Evolutionary conservation across 768 basidiomycete genomes (phyloP), one percentile per base, ranked within the genome.

Genomic region (Lepiota brunneoincarnata): DNA sequence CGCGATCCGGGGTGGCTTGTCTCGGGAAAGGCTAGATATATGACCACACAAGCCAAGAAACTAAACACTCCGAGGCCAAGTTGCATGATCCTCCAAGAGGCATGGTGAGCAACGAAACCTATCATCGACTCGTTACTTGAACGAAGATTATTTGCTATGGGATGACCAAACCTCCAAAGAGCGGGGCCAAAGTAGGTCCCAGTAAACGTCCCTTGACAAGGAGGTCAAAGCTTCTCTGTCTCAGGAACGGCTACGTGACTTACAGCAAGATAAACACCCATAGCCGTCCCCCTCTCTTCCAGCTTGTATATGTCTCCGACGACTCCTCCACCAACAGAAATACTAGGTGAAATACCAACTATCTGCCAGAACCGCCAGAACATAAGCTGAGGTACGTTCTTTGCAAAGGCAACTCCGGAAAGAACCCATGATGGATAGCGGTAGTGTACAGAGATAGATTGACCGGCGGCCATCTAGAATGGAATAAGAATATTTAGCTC

Each of bases 1-100:
- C 76, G 70, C 1, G 76, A 63, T 2, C 81, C 77, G 0, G 87
- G 86, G 57, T 85, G 82, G 40, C 78, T 80, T 0, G 87, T 89
- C 59, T 89, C 87, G 0, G 86, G 87, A 20, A 87, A 75, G 52
- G 75, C 75, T 1, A 76, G 39, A 1, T 64, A 47, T 24, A 87
- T 70, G 6, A 69, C 56, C 7, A 77, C 4, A 39, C 80, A 70
- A 2, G 72, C 69, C 0, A 75, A 15, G 0, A 78, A 40, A 1
- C 75, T 78, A 34, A 70, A 66, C 0, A 72, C 31, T 2, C 76
- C 78, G 2, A 89, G 57, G 0, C 61, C 59, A 10, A 67, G 63
- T 62, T 90, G 85, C 63, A 85, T 77, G 5, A 73, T 59, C 0
- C 87, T 77, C 87, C 88, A 90, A 0, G 87, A 87, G 41, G 74